Evolutionary conservation across 768 basidiomycete species (phyloP).

Genomic region (Suillus spraguei): DNA sequence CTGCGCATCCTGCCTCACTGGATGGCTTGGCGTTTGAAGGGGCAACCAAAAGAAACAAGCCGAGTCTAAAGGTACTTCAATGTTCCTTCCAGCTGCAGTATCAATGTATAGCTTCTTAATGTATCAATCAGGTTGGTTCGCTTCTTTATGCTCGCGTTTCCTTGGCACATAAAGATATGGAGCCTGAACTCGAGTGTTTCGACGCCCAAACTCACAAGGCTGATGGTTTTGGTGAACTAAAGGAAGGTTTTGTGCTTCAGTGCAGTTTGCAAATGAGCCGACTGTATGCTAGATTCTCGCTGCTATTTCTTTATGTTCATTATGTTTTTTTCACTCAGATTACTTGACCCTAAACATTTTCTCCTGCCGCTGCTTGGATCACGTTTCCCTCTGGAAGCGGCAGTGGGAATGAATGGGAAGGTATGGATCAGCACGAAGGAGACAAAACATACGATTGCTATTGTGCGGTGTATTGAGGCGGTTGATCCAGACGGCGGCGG

Average conservation of each 20-base stretch:
- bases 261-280: slow-evolving; percentile 87
- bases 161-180: slow-evolving; percentile 95
- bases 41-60: slow-evolving; percentile 92
- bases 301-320: slow-evolving; percentile 8
- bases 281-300: slow-evolving; percentile 54
- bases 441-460: slow-evolving; percentile 70
- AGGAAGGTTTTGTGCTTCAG: slow-evolving; percentile 80
- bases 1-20: slow-evolving; percentile 81
- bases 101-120: slow-evolving; percentile 13
- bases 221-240: slow-evolving; percentile 92
- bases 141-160: slow-evolving; percentile 92
- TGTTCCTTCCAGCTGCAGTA: slow-evolving; percentile 7
- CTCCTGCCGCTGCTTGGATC: slow-evolving; percentile 80
- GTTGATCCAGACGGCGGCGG: slow-evolving; percentile 76
- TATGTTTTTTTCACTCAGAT: slow-evolving; percentile 41
- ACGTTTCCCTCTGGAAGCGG: slow-evolving; percentile 83
- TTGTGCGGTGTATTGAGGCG: slow-evolving; percentile 78
- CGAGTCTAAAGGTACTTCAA: slow-evolving; percentile 79
- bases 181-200: slow-evolving; percentile 96
- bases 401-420: slow-evolving; percentile 89
- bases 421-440: slow-evolving; percentile 87
- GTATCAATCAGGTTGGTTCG: slow-evolving; percentile 70
- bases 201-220: slow-evolving; percentile 91
- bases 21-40: slow-evolving; percentile 96
- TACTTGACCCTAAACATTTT: slow-evolving; percentile 82